phyloP scores from a whole-genome alignment of 2,329 filamentous ascomycete genomes.

The Capronia coronata region DNA sequence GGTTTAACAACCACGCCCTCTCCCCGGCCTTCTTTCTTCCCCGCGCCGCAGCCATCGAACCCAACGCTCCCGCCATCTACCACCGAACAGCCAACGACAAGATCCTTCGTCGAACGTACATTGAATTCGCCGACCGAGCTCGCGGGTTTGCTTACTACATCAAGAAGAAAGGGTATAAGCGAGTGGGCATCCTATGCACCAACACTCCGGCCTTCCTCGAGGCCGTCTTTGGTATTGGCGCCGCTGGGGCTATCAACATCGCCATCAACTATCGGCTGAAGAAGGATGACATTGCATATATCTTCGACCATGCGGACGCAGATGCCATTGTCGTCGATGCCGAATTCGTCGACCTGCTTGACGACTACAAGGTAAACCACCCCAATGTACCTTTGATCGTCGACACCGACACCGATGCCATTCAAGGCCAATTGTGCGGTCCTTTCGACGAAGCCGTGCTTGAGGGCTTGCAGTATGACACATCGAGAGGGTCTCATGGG shows the following conservation, averaged over 20 bases:
- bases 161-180: slow-evolving; percentile 62
- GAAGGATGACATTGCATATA: slow-evolving; percentile 79
- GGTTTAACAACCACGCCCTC: slow-evolving; percentile 63
- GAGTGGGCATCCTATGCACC: slow-evolving; percentile 78
- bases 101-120: slow-evolving; percentile 68
- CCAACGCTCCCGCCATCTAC: slow-evolving; percentile 74
- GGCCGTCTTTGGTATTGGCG: slow-evolving; percentile 78
- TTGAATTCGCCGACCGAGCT: slow-evolving; percentile 76
- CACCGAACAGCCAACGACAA: slow-evolving; percentile 75
- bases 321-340: slow-evolving; percentile 81
- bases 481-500: slow-evolving; percentile 56
- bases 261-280: slow-evolving; percentile 69
- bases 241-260: slow-evolving; percentile 72
- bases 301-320: slow-evolving; percentile 79
- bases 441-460: slow-evolving; percentile 77
- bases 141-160: slow-evolving; percentile 84
- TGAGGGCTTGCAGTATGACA: slow-evolving; percentile 71
- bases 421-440: slow-evolving; percentile 65
- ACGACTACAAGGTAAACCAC: slow-evolving; percentile 55
- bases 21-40: slow-evolving; percentile 83
- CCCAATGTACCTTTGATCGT: slow-evolving; percentile 65
- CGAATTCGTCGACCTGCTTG: slow-evolving; percentile 68
- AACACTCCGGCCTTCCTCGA: slow-evolving; percentile 96
- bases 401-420: slow-evolving; percentile 76
- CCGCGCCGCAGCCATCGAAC: slow-evolving; percentile 81